Percentiles rank a stretch among this genome's conserved stretches.
Evolutionary conservation across 2,329 filamentous ascomycete genomes (phyloP).

Genomic region (Pseudocercospora vitis): DNA sequence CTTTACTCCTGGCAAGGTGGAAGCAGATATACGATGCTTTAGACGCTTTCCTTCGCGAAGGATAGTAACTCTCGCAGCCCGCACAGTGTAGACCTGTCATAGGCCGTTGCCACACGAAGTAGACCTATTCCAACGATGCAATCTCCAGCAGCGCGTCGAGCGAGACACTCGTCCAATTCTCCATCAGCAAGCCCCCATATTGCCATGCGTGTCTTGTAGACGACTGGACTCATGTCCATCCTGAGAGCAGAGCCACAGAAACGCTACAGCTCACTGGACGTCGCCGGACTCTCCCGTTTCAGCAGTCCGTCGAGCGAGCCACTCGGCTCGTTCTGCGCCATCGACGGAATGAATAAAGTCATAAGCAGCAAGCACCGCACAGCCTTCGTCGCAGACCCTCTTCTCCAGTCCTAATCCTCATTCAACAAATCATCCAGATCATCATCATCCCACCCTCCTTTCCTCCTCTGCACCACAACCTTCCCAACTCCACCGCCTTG

Average conservation of each 20-base stretch:
- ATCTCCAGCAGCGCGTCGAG: too few relatives aligned
- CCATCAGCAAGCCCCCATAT: too few relatives aligned
- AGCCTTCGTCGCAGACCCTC: slow-evolving; percentile 78
- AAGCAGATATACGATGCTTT: slow-evolving; percentile 39
- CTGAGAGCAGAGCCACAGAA: too few relatives aligned
- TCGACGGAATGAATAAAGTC: slow-evolving; percentile 80
- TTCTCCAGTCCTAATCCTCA: slow-evolving; percentile 30
- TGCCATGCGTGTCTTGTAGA: too few relatives aligned
- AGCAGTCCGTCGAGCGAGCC: slow-evolving; percentile 31
- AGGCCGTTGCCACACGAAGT: too few relatives aligned
- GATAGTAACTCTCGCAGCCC: background rate
- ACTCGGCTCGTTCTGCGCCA: slow-evolving; percentile 97
- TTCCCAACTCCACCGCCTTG: slow-evolving; percentile 59
- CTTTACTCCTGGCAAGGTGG: slow-evolving; percentile 37
- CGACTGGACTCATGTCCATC: too few relatives aligned
- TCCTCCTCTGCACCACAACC: slow-evolving; percentile 81
- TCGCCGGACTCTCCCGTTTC: background rate
- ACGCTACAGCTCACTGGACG: too few relatives aligned
- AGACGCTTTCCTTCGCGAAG: slow-evolving; percentile 10
- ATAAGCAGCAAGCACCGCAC: too few relatives aligned
- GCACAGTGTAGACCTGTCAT: too few relatives aligned
- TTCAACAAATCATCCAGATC: slow-evolving; percentile 71
- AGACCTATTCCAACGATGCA: too few relatives aligned
- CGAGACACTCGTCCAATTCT: too few relatives aligned
- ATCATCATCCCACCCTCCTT: slow-evolving; percentile 82